A percentile compares a stretch with the other conserved stretches of the same genome.
phyloP scores from a whole-genome alignment of 2,329 filamentous ascomycete genomes.

The Dactylellina leptospora region DNA sequence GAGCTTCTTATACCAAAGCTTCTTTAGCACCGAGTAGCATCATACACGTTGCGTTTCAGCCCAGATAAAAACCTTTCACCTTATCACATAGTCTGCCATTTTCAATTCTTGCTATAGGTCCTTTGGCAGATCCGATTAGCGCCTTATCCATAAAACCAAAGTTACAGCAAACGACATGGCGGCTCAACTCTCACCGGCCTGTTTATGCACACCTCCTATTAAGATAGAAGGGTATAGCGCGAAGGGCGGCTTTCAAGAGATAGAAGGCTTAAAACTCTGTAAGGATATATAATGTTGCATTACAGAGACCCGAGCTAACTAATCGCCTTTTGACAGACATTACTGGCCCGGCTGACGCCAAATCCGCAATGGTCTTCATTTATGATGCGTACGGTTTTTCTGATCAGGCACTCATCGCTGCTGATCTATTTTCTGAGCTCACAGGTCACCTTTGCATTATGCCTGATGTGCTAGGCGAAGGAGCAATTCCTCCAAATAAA shows the following conservation, averaged over 20 bases:
- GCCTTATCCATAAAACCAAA: too few species aligned
- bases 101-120: too few species aligned
- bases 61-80: too few species aligned
- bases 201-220: slow-evolving; percentile 18
- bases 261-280: slow-evolving; percentile 20
- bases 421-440: slow-evolving; percentile 25
- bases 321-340: background rate
- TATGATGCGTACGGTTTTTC: slow-evolving; percentile 42
- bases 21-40: too few species aligned
- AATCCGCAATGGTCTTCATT: slow-evolving; percentile 34
- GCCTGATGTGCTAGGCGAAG: slow-evolving; percentile 29
- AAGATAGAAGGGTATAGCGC: slow-evolving; percentile 6
- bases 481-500: slow-evolving; percentile 5
- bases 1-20: too few species aligned
- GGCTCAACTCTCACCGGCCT: slow-evolving; percentile 6
- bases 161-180: too few species aligned
- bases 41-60: too few species aligned
- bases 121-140: too few species aligned
- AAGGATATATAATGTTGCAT: background rate
- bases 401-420: slow-evolving; percentile 18
- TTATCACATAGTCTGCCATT: too few species aligned
- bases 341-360: slow-evolving; percentile 17
- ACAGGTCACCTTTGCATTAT: slow-evolving; percentile 16
- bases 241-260: slow-evolving; percentile 8
- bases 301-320: background rate